Conservation (phyloP, 2,329 filamentous ascomycete genomes). For the Colletotrichum higginsianum region DNA sequence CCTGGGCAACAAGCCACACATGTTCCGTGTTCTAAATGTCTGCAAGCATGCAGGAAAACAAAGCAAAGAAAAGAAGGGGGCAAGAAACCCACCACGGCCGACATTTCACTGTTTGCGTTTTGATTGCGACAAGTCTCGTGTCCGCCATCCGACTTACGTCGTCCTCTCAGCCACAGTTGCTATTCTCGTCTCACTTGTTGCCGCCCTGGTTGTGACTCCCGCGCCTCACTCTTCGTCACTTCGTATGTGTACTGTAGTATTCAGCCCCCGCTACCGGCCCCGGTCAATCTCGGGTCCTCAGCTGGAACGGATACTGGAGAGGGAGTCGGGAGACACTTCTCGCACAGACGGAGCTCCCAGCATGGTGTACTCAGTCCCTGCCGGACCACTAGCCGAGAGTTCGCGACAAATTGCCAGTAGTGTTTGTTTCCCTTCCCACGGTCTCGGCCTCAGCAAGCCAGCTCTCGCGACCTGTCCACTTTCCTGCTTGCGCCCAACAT, state of each 20-base stretch:
- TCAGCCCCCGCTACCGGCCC: conserved; percentile 22
- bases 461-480: not conserved
- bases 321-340: not conserved
- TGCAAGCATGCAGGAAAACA: conserved; percentile 4
- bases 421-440: conserved; percentile 21
- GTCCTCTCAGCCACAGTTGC: conserved; percentile 32
- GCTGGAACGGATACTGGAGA: conserved; percentile 4
- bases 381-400: conserved; percentile 20
- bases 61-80: not conserved
- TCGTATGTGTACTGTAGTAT: conserved; percentile 6
- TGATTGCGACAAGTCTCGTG: not conserved
- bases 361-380: conserved; percentile 33
- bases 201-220: conserved; percentile 6
- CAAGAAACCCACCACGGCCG: conserved; percentile 4
- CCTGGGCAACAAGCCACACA: conserved; percentile 17
- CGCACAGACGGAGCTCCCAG: conserved; percentile 12
- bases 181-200: conserved; percentile 23
- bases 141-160: conserved; percentile 8
- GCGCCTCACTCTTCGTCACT: conserved; percentile 32
- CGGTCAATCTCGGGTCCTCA: conserved; percentile 21
- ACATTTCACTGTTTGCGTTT: conserved; percentile 4
- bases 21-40: conserved; percentile 19
- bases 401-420: conserved; percentile 26
- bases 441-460: conserved; percentile 26
- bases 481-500: conserved; percentile 5